These are phyloP conservation scores for Boletus tylopilopsis DNA, from an alignment of 768 basidiomycete genomes.

Conservation along the genomic window DNA sequence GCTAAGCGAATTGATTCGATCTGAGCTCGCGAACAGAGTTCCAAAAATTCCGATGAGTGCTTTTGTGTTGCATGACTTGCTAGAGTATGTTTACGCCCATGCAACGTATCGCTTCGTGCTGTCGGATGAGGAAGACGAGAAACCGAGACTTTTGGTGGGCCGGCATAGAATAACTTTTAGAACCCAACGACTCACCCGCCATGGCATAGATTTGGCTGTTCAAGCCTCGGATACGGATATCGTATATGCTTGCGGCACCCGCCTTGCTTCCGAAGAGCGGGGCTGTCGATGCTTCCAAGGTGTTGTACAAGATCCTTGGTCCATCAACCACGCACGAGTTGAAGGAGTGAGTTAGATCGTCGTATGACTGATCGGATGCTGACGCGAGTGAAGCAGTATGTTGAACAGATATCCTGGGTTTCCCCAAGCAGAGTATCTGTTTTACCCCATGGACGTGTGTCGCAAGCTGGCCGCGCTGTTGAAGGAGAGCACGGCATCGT, in stretches of 20 bases:
- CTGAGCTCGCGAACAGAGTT: constrained; percentile 23
- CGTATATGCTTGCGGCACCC: constrained; percentile 58
- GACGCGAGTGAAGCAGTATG: constrained; percentile 35
- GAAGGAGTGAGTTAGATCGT: constrained; percentile 16
- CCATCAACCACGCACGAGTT: constrained; percentile 44
- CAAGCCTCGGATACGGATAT: constrained; percentile 81
- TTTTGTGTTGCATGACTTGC: constrained; percentile 91
- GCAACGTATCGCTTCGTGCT: constrained; percentile 91
- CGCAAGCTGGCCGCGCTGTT: constrained; percentile 64
- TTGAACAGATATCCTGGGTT: constrained; percentile 75
- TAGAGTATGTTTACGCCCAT: constrained; percentile 86
- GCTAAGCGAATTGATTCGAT: neutral
- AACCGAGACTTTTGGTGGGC: constrained; percentile 72
- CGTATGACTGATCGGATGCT: neutral
- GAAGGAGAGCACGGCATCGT: constrained; percentile 72
- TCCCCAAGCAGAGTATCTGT: constrained; percentile 83
- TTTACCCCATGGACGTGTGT: constrained; percentile 79
- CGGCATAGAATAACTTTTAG: neutral
- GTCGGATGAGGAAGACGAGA: constrained; percentile 82
- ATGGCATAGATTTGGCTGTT: constrained; percentile 82
- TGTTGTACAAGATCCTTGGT: constrained; percentile 77
- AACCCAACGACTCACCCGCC: neutral
- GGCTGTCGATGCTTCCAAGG: constrained; percentile 71
- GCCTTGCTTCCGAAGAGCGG: constrained; percentile 59
- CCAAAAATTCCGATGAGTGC: constrained; percentile 65